Percentiles rank a stretch among this genome's conserved stretches.
phyloP scores from a whole-genome alignment of 768 basidiomycete species.

The Butyriboletus loyo region DNA sequence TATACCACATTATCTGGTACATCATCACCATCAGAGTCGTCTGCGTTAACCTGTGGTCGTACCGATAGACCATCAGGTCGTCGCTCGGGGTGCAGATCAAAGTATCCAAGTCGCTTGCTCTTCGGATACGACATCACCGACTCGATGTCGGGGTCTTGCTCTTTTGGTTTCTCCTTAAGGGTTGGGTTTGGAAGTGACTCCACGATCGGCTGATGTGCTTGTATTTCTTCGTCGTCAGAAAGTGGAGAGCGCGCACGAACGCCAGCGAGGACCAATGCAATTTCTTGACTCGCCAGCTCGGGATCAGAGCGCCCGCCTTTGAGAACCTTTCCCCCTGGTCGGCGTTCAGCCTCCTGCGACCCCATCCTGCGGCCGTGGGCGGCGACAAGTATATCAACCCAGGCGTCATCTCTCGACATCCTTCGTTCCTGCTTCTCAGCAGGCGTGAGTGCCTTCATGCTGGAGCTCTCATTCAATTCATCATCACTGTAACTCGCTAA shows the following conservation, averaged over 20 bases:
- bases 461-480: conserved; percentile 41
- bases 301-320: conserved; percentile 53
- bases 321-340: conserved; percentile 26
- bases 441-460: conserved; percentile 39
- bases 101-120: conserved; percentile 57
- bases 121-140: conserved; percentile 37
- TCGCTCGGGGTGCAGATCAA: conserved; percentile 77
- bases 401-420: conserved; percentile 65
- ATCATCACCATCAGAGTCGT: conserved; percentile 36
- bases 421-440: conserved; percentile 40
- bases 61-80: conserved; percentile 36
- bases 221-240: conserved; percentile 42
- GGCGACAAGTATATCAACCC: conserved; percentile 84
- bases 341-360: conserved; percentile 50
- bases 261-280: conserved; percentile 66
- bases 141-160: conserved; percentile 45
- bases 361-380: conserved; percentile 49
- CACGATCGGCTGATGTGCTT: conserved; percentile 18
- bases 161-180: conserved; percentile 39
- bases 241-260: conserved; percentile 37
- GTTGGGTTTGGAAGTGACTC: conserved; percentile 6
- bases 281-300: conserved; percentile 69
- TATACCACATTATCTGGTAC: conserved; percentile 34
- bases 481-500: conserved; percentile 61
- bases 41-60: conserved; percentile 28